Conservation (phyloP, 768 basidiomycete species). For the Psilocybe cyanescens region DNA sequence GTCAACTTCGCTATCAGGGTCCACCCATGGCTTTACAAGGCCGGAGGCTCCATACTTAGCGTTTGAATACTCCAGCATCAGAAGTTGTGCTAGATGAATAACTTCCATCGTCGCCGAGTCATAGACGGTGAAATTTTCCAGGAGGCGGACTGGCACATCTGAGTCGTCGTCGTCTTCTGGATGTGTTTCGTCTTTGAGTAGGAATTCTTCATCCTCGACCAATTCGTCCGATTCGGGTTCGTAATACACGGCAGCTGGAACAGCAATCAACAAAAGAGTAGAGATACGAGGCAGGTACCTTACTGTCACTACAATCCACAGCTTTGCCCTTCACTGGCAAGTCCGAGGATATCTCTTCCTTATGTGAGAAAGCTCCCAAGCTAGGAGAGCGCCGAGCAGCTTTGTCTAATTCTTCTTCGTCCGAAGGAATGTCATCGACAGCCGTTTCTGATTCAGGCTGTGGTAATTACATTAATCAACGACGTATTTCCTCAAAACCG, state of each 20-base stretch:
- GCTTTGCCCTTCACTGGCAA: not conserved
- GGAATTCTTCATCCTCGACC: slow-evolving; percentile 42
- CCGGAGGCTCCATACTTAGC: slow-evolving; percentile 42
- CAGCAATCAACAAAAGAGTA: not conserved
- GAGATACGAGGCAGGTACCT: no score
- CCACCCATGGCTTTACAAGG: slow-evolving; percentile 42
- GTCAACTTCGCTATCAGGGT: slow-evolving; percentile 29
- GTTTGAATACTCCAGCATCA: slow-evolving; percentile 30
- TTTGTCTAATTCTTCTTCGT: not conserved
- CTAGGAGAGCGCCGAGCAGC: not conserved
- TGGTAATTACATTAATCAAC: not conserved
- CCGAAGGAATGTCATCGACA: not conserved
- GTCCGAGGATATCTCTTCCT: not conserved
- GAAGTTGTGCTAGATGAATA: slow-evolving; percentile 43
- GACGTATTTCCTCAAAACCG: not conserved
- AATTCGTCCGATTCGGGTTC: slow-evolving; percentile 24
- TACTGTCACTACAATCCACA: not conserved
- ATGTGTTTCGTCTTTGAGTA: slow-evolving; percentile 46
- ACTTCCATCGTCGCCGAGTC: slow-evolving; percentile 37
- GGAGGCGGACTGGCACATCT: slow-evolving; percentile 57
- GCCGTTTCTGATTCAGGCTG: not conserved
- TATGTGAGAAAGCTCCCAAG: not conserved
- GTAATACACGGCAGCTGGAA: not conserved
- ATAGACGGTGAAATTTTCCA: slow-evolving; percentile 60
- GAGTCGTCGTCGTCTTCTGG: slow-evolving; percentile 26